Conservation (phyloP, 305 asterid genomes). For the Solanum hybrid region DNA sequence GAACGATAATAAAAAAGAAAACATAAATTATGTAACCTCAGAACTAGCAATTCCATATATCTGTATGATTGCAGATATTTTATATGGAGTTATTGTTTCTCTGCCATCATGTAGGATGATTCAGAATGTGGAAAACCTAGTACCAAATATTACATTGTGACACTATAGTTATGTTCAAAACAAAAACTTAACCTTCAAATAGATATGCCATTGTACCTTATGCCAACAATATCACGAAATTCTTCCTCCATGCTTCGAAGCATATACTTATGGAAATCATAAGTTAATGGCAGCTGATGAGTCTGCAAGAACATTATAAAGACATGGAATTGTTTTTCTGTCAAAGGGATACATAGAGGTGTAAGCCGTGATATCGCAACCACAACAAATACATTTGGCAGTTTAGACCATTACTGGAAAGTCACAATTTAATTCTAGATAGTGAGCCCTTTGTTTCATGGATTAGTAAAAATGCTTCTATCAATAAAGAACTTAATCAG, state of each 20-base stretch:
- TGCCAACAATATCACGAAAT: slow-evolving; percentile 90
- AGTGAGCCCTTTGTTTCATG: not conserved
- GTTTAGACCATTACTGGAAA: not conserved
- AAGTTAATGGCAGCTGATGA: slow-evolving; percentile 76
- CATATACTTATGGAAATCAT: slow-evolving; percentile 91
- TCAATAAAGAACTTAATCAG: not conserved
- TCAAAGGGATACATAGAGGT: not conserved
- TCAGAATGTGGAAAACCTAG: not conserved
- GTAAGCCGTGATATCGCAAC: not conserved
- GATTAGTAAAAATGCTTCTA: not conserved
- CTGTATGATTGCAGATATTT: not conserved
- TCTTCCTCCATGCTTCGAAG: slow-evolving; percentile 96
- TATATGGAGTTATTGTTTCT: not conserved
- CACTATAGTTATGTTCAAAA: not conserved
- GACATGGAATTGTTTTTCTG: not conserved
- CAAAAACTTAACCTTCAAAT: not conserved
- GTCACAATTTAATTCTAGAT: not conserved
- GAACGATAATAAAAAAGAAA: not conserved
- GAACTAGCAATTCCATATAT: not conserved
- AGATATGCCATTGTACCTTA: slow-evolving; percentile 39
- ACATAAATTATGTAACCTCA: not conserved
- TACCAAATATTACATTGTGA: not conserved
- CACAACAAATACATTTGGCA: not conserved
- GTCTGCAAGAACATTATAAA: slow-evolving; percentile 43
- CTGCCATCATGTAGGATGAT: not conserved